Percentiles rank a stretch among this genome's conserved stretches.
phyloP scores from a whole-genome alignment of 2,329 filamentous ascomycete species.

The Colletotrichum sp. region DNA sequence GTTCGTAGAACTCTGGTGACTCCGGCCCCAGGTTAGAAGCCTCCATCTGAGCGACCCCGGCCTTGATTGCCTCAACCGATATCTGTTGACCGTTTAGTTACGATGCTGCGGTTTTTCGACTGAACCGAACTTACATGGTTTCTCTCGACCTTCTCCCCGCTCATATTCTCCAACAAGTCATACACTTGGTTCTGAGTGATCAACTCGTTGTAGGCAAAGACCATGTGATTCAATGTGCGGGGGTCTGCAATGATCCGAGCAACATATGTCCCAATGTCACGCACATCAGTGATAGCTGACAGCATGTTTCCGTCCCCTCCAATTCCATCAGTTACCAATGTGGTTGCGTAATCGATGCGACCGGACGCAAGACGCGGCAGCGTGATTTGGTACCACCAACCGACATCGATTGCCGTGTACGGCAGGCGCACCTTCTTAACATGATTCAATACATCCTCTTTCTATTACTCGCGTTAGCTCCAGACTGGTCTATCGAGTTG shows the following conservation, averaged over 20 bases:
- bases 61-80: not conserved
- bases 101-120: not conserved
- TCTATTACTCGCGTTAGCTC: not conserved
- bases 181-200: slow-evolving; percentile 51
- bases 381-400: not conserved
- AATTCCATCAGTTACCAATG: not conserved
- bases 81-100: not conserved
- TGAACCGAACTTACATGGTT: slow-evolving; percentile 31
- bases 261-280: slow-evolving; percentile 54
- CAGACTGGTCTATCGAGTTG: not conserved
- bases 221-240: slow-evolving; percentile 54
- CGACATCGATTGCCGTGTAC: not conserved
- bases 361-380: not conserved
- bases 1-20: not conserved
- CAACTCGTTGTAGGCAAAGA: slow-evolving; percentile 53
- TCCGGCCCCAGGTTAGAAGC: not conserved
- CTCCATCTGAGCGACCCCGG: not conserved
- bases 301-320: not conserved
- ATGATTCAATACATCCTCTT: not conserved
- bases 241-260: slow-evolving; percentile 55
- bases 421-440: not conserved
- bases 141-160: slow-evolving; percentile 49
- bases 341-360: not conserved
- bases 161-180: slow-evolving; percentile 47
- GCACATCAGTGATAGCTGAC: not conserved